Base-by-base conservation (phyloP, 129 eudicot species). In the Heracleum sosnowskyi region DNA sequence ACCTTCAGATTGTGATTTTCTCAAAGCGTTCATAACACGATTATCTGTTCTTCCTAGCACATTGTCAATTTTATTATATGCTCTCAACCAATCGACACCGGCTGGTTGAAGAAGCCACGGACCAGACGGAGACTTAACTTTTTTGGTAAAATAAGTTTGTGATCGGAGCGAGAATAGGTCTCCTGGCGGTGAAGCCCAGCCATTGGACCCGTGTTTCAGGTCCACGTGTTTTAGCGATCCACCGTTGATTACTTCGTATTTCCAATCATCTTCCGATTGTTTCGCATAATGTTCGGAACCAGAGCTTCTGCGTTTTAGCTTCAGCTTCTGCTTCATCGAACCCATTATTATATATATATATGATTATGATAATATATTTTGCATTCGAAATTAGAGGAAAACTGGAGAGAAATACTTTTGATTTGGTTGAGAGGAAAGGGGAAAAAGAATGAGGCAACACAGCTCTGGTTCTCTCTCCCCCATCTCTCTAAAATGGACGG, bases 131-230 rank as follows among this genome's bases (percentile, higher is more conserved):
- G 76, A 66, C 80, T 93, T 93, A 13, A 33, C 44, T 79, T 91
- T 93, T 17, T 81, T 91, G n/a, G 89, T 55, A 75, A 93, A 84
- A 86, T 86, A 91, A 62, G 86, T 86, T 4, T 75, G 85, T 17
- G 82, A 81, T 1, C 97, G 93, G 83, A 93, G 90, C 11, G 81
- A 75, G 91, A 91, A 93, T 24, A 89, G 76, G 5, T 88, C 86
- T 2, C 98, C 97, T 0, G 98, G 96, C 8, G 98, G 98, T 11
- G 98, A 89, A 4, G 97, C 97, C 98, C 98, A 91, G 39, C 98
- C 98, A 80, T 93, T 93, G 77, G 96, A 83, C 82, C 98, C 98
- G 3, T 85, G 85, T 28, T 86, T 39, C 7, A 91, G 86, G 80
- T 91, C 86, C 12, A 93, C 98, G 45, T 63, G 90, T 51, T 87